phyloP scores from a whole-genome alignment of 106 monocot genomes.

The Dendrobium officinale region DNA sequence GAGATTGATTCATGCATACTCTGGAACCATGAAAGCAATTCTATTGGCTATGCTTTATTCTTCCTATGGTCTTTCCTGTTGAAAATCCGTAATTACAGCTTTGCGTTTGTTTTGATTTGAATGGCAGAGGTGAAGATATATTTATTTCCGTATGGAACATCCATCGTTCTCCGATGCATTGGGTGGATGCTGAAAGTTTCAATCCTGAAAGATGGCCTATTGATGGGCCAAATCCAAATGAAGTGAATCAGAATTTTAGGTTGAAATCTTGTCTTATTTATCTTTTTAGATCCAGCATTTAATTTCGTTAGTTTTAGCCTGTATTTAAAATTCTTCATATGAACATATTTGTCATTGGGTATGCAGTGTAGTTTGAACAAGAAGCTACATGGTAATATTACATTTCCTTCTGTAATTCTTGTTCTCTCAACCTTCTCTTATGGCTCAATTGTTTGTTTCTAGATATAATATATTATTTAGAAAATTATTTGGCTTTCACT shows the following conservation, averaged over 20 bases:
- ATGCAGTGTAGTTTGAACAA: background rate
- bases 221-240: slow-evolving; percentile 97
- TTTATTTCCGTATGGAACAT: slow-evolving; percentile 96
- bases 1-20: background rate
- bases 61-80: background rate
- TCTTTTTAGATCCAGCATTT: background rate
- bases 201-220: slow-evolving; percentile 98
- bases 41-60: background rate
- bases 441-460: too few species aligned
- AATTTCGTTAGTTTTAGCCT: background rate
- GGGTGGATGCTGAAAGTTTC: slow-evolving; percentile 83
- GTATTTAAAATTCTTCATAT: background rate
- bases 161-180: slow-evolving; percentile 63
- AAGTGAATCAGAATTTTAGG: slow-evolving; percentile 96
- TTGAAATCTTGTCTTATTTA: slow-evolving; percentile 7
- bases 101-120: slow-evolving; percentile 5
- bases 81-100: background rate
- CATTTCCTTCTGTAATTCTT: too few species aligned
- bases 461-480: too few species aligned
- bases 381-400: background rate
- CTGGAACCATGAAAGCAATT: background rate
- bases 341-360: background rate
- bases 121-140: slow-evolving; percentile 86
- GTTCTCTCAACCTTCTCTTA: too few species aligned
- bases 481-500: too few species aligned